Evolutionary conservation across 2,329 filamentous ascomycete species (phyloP).

Genomic region (Verticillium albo-atrum): DNA sequence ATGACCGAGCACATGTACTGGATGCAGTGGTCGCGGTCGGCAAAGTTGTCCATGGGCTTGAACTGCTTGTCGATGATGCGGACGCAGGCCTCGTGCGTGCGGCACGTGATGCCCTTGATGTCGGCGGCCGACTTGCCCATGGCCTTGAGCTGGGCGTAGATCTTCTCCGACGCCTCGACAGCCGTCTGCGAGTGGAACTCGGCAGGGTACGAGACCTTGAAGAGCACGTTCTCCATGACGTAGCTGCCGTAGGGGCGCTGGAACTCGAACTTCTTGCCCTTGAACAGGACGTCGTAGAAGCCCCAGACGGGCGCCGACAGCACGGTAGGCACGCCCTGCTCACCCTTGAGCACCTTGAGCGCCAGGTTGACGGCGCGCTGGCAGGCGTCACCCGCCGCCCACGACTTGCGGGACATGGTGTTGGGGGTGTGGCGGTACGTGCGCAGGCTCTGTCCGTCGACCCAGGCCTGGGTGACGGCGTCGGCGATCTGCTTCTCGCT

Average conservation of each 20-base stretch:
- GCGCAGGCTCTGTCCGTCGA: slow-evolving; percentile 90
- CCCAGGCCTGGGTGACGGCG: slow-evolving; percentile 94
- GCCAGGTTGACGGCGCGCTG: slow-evolving; percentile 90
- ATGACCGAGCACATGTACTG: slow-evolving; percentile 99
- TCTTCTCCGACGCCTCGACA: slow-evolving; percentile 87
- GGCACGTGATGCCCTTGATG: slow-evolving; percentile 89
- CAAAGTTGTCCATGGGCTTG: slow-evolving; percentile 99
- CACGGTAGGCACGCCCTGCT: slow-evolving; percentile 86
- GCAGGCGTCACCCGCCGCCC: slow-evolving; percentile 97
- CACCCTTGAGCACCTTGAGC: slow-evolving; percentile 86
- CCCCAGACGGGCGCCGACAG: slow-evolving; percentile 92
- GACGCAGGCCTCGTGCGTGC: slow-evolving; percentile 96
- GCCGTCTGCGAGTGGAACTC: slow-evolving; percentile 99
- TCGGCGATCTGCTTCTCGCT: slow-evolving; percentile 88
- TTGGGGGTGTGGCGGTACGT: slow-evolving; percentile 98
- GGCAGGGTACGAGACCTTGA: slow-evolving; percentile 98
- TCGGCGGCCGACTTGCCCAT: slow-evolving; percentile 89
- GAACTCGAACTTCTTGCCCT: slow-evolving; percentile 93
- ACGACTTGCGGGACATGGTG: slow-evolving; percentile 99
- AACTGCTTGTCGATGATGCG: slow-evolving; percentile 99
- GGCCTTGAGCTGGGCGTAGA: slow-evolving; percentile 76
- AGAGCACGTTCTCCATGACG: slow-evolving; percentile 99
- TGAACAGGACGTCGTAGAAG: slow-evolving; percentile 98
- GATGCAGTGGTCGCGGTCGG: slow-evolving; percentile 98
- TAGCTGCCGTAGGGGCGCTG: slow-evolving; percentile 96